A percentile compares a stretch with the other conserved stretches of the same genome.
Conservation (phyloP, 2,329 filamentous ascomycete genomes). For the Aspergillus viridinutans region DNA sequence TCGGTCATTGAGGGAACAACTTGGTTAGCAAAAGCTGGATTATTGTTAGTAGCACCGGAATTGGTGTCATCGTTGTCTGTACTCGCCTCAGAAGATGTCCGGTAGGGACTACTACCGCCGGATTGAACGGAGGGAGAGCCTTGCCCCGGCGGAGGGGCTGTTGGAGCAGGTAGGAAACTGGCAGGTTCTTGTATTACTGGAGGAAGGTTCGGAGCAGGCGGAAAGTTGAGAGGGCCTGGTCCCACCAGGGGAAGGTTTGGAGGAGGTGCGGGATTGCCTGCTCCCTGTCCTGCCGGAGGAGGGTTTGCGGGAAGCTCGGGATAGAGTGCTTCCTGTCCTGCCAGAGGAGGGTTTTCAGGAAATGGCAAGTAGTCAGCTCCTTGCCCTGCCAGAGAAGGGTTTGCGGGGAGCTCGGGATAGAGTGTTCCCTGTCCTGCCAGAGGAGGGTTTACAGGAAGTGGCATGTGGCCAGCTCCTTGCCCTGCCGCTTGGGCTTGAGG, state of each 20-base stretch:
- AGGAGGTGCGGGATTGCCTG: neutral
- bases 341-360: too few relatives aligned
- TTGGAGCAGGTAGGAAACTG: neutral
- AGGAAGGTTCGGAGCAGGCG: neutral
- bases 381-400: neutral
- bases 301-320: too few relatives aligned
- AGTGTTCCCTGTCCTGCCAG: neutral
- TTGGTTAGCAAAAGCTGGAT: neutral
- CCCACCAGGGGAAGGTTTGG: neutral
- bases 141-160: neutral
- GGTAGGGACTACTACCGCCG: neutral
- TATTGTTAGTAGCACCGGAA: neutral
- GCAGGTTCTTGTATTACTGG: neutral
- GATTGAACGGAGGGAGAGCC: neutral
- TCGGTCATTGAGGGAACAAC: neutral
- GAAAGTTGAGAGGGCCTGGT: neutral
- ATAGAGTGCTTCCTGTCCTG: too few relatives aligned
- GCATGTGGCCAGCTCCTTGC: neutral
- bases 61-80: neutral
- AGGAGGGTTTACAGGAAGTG: neutral
- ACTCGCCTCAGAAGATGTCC: neutral
- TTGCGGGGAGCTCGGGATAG: neutral
- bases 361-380: too few relatives aligned
- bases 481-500: neutral
- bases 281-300: neutral